Evolutionary conservation across 345 rosid species (phyloP).

Genomic region (Melaleuca quinquenervia): DNA sequence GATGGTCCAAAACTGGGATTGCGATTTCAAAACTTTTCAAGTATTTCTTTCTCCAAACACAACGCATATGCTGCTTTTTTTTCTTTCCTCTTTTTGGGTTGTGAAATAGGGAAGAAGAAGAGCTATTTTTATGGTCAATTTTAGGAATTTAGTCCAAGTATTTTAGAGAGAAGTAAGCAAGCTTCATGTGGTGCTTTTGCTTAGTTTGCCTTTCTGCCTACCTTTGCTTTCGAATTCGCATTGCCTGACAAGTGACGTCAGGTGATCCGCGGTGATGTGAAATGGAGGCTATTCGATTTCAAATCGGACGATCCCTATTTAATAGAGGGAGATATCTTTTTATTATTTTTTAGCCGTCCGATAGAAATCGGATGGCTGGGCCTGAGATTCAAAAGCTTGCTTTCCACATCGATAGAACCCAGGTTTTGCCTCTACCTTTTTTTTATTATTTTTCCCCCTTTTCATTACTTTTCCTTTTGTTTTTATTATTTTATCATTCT

Average conservation of each 20-base stretch:
- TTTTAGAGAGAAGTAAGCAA: background rate
- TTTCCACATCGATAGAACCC: no score
- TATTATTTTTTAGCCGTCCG: no score
- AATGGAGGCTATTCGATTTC: no score
- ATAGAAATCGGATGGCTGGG: no score
- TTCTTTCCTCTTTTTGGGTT: background rate
- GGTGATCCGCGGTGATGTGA: no score
- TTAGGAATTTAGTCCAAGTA: background rate
- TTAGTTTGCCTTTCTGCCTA: background rate
- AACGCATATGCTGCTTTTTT: background rate
- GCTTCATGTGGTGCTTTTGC: background rate
- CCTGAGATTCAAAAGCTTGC: no score
- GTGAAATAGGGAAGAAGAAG: background rate
- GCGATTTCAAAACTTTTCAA: background rate
- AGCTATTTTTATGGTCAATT: background rate
- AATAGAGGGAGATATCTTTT: no score
- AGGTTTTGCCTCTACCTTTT: background rate
- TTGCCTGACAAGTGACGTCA: background rate
- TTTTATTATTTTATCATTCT: background rate
- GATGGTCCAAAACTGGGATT: background rate
- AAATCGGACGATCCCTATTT: no score
- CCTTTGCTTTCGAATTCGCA: background rate
- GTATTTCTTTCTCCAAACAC: background rate
- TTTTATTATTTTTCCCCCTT: no score
- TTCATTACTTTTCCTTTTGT: no score